Base-by-base conservation (phyloP, 352 stramenopile species). In the Phytophthora boehmeriae region DNA sequence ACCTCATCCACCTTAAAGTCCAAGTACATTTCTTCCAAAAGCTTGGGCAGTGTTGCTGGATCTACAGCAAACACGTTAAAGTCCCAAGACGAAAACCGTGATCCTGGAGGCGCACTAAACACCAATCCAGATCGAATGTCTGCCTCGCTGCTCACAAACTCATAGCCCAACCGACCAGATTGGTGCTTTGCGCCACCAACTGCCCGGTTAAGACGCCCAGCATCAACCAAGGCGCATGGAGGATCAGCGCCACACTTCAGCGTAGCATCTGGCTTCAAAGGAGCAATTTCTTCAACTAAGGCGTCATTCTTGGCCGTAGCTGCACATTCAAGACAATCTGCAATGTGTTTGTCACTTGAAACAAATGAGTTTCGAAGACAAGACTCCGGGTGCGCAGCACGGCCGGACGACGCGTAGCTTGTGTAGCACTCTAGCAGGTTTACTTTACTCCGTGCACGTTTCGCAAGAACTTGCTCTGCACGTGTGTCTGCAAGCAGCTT, bases 401-500 rank as follows among this genome's bases (percentile, higher is more conserved):
- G 65, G 14, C 70, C 68, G 32, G 77, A 72, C 25, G 76, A 88
- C 10, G 78, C 74, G 49, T 89, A 89, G 19, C 83, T 89, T 14
- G 86, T 93, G 42, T 90, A 93, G 19, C 70, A 83, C 43, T 95
- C 79, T 22, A 93, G 58, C 36, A 93, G 58, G 48, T 93, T 90
- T 23, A 92, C 85, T 57, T 92, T 82, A 27, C 79, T 89, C 35
- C 80, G 84, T 36, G 83, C 83, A 23, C 80, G 71, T 61, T 92
- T 80, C 2, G 80, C 83, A 43, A 91, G 49, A 22, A 92, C 76
- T 45, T 91, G 86, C 36, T 92, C 86, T 1, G 83, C 74, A 36
- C 79, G 71, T 2, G 86, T 94, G 36, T 94, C 89, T 1, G 83
- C 82, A 27, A 97, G 65, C 20, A 96, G 70, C 68, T 93, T 96